Evolutionary conservation across 257 asterid species (phyloP).

Genomic region (Fraxinus quadrangulata): DNA sequence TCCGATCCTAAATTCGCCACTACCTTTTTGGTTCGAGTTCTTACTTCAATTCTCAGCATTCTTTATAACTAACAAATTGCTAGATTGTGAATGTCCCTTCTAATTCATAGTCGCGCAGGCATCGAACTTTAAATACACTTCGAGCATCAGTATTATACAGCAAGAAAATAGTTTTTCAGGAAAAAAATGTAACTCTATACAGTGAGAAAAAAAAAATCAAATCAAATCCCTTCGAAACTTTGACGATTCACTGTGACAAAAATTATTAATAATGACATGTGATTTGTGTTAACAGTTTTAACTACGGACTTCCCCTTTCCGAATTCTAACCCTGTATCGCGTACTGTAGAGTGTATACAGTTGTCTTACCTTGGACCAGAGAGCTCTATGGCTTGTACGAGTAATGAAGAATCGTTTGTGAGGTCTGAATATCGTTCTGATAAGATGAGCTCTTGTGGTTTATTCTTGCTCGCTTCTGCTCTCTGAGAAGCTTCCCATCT

Average conservation of each 20-base stretch:
- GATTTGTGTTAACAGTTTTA: not conserved
- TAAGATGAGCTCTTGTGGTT: not conserved
- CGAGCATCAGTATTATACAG: not conserved
- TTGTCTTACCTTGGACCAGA: slow-evolving; percentile 36
- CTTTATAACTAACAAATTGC: no score
- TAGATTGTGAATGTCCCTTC: not conserved
- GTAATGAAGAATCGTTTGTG: slow-evolving; percentile 27
- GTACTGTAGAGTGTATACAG: not conserved
- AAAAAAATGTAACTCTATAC: not conserved
- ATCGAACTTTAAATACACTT: not conserved
- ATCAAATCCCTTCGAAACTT: not conserved
- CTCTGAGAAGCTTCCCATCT: slow-evolving; percentile 37
- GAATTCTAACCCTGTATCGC: not conserved
- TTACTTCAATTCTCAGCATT: no score
- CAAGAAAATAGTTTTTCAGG: not conserved
- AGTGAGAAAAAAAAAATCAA: not conserved
- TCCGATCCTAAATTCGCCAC: no score
- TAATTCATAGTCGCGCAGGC: not conserved
- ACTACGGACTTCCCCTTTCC: not conserved
- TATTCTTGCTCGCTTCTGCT: slow-evolving; percentile 24
- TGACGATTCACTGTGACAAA: not conserved
- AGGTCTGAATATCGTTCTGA: slow-evolving; percentile 28
- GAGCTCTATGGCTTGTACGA: slow-evolving; percentile 31
- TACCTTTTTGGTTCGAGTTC: no score
- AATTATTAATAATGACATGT: not conserved